Evolutionary conservation across 169 alveolate species (phyloP).

Genomic region (Cryptosporidium xiaoi): DNA sequence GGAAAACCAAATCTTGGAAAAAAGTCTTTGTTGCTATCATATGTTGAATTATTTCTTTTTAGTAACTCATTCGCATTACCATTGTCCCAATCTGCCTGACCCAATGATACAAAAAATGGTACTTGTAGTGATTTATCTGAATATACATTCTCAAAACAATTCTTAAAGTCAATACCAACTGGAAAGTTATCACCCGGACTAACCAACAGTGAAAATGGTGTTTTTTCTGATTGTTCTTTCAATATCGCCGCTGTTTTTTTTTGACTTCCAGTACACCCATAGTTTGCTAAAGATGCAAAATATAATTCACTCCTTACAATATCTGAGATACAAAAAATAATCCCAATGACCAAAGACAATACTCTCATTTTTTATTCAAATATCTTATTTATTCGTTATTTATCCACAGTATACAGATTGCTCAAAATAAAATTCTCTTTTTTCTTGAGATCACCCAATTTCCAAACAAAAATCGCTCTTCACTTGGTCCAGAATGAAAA

Average conservation of each 20-base stretch:
- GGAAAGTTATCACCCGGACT: slow-evolving; percentile 75
- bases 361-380: no score
- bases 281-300: slow-evolving; percentile 72
- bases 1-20: slow-evolving; percentile 65
- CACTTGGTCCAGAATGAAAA: not conserved
- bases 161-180: slow-evolving; percentile 64
- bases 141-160: slow-evolving; percentile 68
- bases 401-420: no score
- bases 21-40: slow-evolving; percentile 66
- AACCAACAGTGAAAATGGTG: slow-evolving; percentile 55
- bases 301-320: slow-evolving; percentile 59
- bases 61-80: slow-evolving; percentile 44
- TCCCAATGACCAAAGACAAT: slow-evolving; percentile 7
- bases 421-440: no score
- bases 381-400: no score
- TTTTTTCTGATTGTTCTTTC: slow-evolving; percentile 49
- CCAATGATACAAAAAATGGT: slow-evolving; percentile 51
- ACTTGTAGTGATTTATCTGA: slow-evolving; percentile 57
- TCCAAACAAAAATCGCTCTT: not conserved
- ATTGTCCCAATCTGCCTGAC: slow-evolving; percentile 75
- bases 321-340: slow-evolving; percentile 16
- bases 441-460: no score
- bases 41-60: slow-evolving; percentile 42
- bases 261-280: slow-evolving; percentile 70
- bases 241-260: slow-evolving; percentile 26